These are phyloP conservation scores for Oryza glumipatula DNA, from an alignment of 176 grass and related monocot species.

Conservation along the genomic window DNA sequence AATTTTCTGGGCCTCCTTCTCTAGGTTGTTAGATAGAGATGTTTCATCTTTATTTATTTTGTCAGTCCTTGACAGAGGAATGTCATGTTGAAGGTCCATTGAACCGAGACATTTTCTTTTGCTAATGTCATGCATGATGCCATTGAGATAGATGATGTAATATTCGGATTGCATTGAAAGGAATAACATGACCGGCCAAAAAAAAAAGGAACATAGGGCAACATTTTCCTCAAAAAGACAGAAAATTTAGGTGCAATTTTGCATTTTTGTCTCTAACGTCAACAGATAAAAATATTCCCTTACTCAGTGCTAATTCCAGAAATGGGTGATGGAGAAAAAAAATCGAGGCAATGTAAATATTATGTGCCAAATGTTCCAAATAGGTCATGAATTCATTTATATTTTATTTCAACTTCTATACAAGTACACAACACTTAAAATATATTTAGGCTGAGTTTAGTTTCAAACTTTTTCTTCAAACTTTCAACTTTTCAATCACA, in stretches of 20 bases:
- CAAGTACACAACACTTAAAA: too few relatives aligned
- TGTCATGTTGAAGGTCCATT: background rate
- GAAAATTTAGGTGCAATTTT: background rate
- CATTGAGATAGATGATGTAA: background rate
- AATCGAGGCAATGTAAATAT: background rate
- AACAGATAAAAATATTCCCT: too few relatives aligned
- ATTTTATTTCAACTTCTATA: too few relatives aligned
- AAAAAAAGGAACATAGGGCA: background rate
- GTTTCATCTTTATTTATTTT: too few relatives aligned
- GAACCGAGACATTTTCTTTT: slow-evolving; percentile 6
- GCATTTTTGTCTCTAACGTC: background rate
- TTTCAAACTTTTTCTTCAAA: too few relatives aligned
- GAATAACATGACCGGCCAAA: background rate
- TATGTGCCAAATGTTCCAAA: too few relatives aligned
- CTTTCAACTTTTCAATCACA: too few relatives aligned
- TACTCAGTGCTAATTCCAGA: background rate
- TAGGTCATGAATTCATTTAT: too few relatives aligned
- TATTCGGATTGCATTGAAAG: slow-evolving; percentile 9
- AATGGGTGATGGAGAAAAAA: background rate
- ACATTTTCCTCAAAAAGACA: background rate
- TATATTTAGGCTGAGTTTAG: too few relatives aligned
- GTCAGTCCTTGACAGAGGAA: too few relatives aligned
- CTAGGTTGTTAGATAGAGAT: too few relatives aligned
- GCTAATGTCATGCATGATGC: slow-evolving; percentile 36
- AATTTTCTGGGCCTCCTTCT: too few relatives aligned